phyloP scores from a whole-genome alignment of 1,284 basidiomycete genomes.

The Trichosporon coremiiforme region DNA sequence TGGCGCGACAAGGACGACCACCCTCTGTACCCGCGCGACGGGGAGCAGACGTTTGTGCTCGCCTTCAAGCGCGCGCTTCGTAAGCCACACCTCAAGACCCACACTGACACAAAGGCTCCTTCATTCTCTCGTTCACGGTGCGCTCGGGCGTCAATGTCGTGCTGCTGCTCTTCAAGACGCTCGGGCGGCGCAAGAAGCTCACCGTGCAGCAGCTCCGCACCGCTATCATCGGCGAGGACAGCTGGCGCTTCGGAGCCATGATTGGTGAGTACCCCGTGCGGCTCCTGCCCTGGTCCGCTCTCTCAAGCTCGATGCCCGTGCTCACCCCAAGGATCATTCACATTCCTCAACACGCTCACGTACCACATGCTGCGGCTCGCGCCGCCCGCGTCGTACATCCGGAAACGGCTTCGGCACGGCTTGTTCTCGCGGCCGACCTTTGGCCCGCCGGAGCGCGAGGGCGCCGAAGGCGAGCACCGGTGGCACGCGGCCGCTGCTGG shows the following conservation, averaged over 20 bases:
- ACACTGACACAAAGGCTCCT: conserved; percentile 65
- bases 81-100: conserved; percentile 50
- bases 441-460: conserved; percentile 58
- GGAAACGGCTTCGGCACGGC: conserved; percentile 37
- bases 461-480: conserved; percentile 61
- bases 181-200: conserved; percentile 63
- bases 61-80: conserved; percentile 72
- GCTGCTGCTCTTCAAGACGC: conserved; percentile 64
- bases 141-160: conserved; percentile 78
- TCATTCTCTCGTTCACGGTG: conserved; percentile 72
- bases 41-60: conserved; percentile 72
- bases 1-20: conserved; percentile 82
- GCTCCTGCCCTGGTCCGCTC: too few relatives aligned
- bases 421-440: conserved; percentile 46
- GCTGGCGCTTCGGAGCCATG: conserved; percentile 80
- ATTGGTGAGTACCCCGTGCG: conserved; percentile 70
- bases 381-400: conserved; percentile 62
- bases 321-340: conserved; percentile 60
- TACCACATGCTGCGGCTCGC: conserved; percentile 80
- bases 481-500: conserved; percentile 93
- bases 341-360: conserved; percentile 76
- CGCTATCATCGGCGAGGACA: conserved; percentile 77
- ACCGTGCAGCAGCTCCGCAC: conserved; percentile 67
- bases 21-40: conserved; percentile 66
- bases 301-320: too few relatives aligned